Percentiles rank a stretch among this genome's conserved stretches.
phyloP scores from a whole-genome alignment of 805 yeast species.

The Nakazawaea wickerhamii region DNA sequence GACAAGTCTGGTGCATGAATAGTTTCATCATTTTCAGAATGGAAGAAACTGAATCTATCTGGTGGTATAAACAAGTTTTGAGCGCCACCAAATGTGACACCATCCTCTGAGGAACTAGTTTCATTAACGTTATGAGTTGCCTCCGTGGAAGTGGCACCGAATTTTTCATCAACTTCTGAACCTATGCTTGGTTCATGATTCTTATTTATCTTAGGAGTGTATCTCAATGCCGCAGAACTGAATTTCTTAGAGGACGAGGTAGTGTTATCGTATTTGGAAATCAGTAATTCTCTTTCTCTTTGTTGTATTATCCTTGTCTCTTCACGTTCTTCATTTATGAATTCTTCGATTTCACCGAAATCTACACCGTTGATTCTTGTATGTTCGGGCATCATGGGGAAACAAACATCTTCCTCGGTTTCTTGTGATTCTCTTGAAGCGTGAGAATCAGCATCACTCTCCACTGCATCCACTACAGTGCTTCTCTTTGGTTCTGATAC shows the following conservation, averaged over 20 bases:
- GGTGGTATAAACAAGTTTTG: constrained; percentile 35
- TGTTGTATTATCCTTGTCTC: constrained; percentile 34
- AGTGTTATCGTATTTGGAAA: constrained; percentile 16
- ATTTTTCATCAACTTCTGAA: constrained; percentile 13
- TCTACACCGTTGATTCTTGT: constrained; percentile 66
- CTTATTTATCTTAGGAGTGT: constrained; percentile 41
- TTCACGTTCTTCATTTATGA: constrained; percentile 55
- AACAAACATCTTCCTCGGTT: constrained; percentile 96
- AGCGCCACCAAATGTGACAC: constrained; percentile 32
- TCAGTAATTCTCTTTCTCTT: constrained; percentile 26
- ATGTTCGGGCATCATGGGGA: constrained; percentile 73
- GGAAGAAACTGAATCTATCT: constrained; percentile 79
- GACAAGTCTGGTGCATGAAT: constrained; percentile 86
- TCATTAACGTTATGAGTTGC: constrained; percentile 20
- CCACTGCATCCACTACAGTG: constrained; percentile 28
- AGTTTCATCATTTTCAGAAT: constrained; percentile 78
- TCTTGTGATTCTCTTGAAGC: constrained; percentile 79
- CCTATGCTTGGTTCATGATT: not conserved
- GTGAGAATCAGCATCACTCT: constrained; percentile 65
- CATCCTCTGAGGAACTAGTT: constrained; percentile 15
- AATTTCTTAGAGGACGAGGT: constrained; percentile 33
- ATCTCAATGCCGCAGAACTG: constrained; percentile 52
- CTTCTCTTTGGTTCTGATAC: constrained; percentile 14
- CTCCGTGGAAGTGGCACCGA: constrained; percentile 18
- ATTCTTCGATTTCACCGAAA: constrained; percentile 85